Evolutionary conservation across 1,139 yeast genomes (phyloP).

Genomic region (Hyphopichia wangnamkhiaoensis): DNA sequence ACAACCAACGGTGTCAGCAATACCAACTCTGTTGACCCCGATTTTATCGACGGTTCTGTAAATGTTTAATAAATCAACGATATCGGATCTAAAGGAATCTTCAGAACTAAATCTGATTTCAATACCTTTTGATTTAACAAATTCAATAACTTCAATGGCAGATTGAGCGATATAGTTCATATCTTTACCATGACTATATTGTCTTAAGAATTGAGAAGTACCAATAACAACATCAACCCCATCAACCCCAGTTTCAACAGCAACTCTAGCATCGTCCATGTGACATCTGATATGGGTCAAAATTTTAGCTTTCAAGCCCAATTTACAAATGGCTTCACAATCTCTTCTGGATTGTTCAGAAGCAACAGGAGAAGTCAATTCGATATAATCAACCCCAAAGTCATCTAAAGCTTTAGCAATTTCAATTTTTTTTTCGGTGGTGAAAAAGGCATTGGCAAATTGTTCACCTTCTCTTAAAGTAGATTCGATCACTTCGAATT

Average conservation of each 20-base stretch:
- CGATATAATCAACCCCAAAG: constrained; percentile 61
- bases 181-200: constrained; percentile 56
- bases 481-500: constrained; percentile 55
- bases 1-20: constrained; percentile 64
- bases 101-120: constrained; percentile 59
- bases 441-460: constrained; percentile 59
- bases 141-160: constrained; percentile 58
- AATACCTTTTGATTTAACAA: constrained; percentile 57
- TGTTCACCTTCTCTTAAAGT: constrained; percentile 64
- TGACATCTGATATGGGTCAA: constrained; percentile 61
- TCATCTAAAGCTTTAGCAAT: constrained; percentile 61
- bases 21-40: constrained; percentile 61
- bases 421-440: constrained; percentile 53
- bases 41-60: constrained; percentile 59
- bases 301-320: constrained; percentile 54
- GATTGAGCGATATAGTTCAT: constrained; percentile 53
- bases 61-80: constrained; percentile 57
- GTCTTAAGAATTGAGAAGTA: constrained; percentile 54
- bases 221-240: constrained; percentile 64
- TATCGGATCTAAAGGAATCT: constrained; percentile 59
- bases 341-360: constrained; percentile 57
- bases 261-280: constrained; percentile 60
- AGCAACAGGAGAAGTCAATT: constrained; percentile 60
- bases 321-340: constrained; percentile 59
- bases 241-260: constrained; percentile 62